Base-by-base conservation (phyloP, 208 protist genomes). In the Leishmania arabica region DNA sequence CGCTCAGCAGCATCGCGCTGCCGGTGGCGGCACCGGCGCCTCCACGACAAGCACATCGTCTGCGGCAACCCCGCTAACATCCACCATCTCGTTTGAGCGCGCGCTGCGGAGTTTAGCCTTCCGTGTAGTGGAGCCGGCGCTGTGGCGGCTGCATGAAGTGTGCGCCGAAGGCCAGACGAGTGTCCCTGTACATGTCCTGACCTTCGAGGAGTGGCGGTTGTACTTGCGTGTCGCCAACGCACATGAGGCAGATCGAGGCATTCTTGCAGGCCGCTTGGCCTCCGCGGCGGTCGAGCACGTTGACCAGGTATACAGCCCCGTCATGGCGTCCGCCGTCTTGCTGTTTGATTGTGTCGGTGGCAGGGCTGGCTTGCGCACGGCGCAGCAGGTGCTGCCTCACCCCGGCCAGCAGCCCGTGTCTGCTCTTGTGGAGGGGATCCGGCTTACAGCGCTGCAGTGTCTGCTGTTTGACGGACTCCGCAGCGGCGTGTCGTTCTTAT, bases 91-190 rank as follows among this genome's bases (percentile, higher is more conserved):
- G 24, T 82, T 87, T 49, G 79, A 84, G 24, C 80, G 77, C n/a
- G 77, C 78, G 9, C 84, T 98, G 42, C 89, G 92, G 62, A 98
- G 91, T 40, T 79, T 88, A 37, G 93, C 95, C 2, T 92, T 90
- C 58, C 95, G 95, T 27, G 89, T 98, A 42, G 75, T 96, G 49
- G 93, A 98, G 80, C 88, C 92, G 53, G 88, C 88, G 3, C 86
- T 98, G 79, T 84, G 85, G 68, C 73, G 71, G 8, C 89, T 92
- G 47, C 95, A 95, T 84, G 82, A 90, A 19, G 69, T 54, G 34
- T 85, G 85, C 62, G 37, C 64, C 34, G 53, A 79, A 31, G 51
- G 37, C 37, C 60, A 17, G 19, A 37, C 75, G 1, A 21, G 64
- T n/a, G 77, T 40, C 2, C 83, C 76, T 60, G 42, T 84, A 69